Percentiles rank a stretch among this genome's conserved stretches.
Evolutionary conservation across 1,284 basidiomycete species (phyloP).

Genomic region (Inonotus hispidus): DNA sequence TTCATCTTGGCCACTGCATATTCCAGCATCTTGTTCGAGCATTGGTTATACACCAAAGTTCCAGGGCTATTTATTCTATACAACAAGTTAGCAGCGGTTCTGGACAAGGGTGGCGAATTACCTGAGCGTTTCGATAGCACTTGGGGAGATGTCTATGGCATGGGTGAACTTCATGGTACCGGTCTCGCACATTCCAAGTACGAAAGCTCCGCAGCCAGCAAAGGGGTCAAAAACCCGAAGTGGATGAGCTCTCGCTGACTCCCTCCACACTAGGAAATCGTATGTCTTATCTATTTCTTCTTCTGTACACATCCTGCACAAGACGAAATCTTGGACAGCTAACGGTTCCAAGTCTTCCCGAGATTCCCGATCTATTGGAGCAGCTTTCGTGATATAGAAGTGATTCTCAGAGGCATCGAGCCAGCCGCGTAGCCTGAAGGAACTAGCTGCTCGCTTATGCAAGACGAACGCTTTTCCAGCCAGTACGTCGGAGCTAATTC

Average conservation of each 20-base stretch:
- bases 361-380: conserved; percentile 32
- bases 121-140: conserved; percentile 60
- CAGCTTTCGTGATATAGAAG: conserved; percentile 49
- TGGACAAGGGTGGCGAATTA: conserved; percentile 35
- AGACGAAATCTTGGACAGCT: conserved; percentile 29
- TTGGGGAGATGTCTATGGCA: conserved; percentile 63
- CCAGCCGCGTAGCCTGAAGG: conserved; percentile 40
- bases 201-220: conserved; percentile 61
- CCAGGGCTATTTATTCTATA: conserved; percentile 15
- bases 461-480: conserved; percentile 45
- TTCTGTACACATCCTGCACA: conserved; percentile 44
- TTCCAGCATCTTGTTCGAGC: conserved; percentile 53
- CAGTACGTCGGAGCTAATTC: conserved; percentile 34
- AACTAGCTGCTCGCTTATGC: conserved; percentile 27
- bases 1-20: conserved; percentile 46
- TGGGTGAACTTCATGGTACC: conserved; percentile 53
- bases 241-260: conserved; percentile 30
- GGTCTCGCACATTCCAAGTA: conserved; percentile 46
- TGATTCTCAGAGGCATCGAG: conserved; percentile 44
- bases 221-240: conserved; percentile 58
- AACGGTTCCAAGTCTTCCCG: conserved; percentile 24
- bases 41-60: conserved; percentile 49
- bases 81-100: conserved; percentile 8
- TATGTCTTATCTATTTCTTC: conserved; percentile 30
- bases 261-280: conserved; percentile 24